These are phyloP conservation scores for Halophytophthora batemanensis DNA, from an alignment of 352 stramenopile species.

Conservation along the genomic window DNA sequence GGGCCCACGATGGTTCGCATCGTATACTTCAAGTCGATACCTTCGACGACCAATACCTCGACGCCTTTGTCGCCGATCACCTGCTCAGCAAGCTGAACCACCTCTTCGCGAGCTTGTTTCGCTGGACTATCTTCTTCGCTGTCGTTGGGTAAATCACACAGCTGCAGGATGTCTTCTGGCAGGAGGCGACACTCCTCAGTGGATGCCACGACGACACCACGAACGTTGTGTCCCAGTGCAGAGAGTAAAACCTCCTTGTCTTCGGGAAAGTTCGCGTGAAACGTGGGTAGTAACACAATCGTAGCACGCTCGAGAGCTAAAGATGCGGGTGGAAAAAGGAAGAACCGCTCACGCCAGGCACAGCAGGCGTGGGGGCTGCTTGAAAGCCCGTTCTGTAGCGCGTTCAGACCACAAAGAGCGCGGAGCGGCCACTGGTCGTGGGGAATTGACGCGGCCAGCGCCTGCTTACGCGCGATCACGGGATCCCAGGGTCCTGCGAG, in stretches of 20 bases:
- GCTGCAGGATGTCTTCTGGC: conserved; percentile 10
- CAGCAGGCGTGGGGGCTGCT: conserved; percentile 52
- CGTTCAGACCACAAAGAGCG: conserved; percentile 65
- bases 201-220: conserved; percentile 26
- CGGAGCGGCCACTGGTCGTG: conserved; percentile 58
- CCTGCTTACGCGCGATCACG: conserved; percentile 34
- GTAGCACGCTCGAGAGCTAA: conserved; percentile 32
- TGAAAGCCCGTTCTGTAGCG: conserved; percentile 62
- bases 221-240: conserved; percentile 20
- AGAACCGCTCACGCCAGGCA: conserved; percentile 54
- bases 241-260: conserved; percentile 23
- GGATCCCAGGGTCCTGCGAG: conserved; percentile 67
- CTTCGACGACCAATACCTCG: conserved; percentile 39
- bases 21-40: conserved; percentile 32
- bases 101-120: conserved; percentile 8
- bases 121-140: conserved; percentile 1
- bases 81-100: conserved; percentile 13
- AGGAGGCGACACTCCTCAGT: conserved; percentile 6
- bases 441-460: conserved; percentile 26
- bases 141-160: conserved; percentile 15
- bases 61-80: conserved; percentile 12
- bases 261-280: conserved; percentile 24
- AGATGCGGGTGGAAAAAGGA: conserved; percentile 46
- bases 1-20: conserved; percentile 41
- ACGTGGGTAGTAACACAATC: conserved; percentile 36